phyloP scores from a whole-genome alignment of 2,329 filamentous ascomycete genomes.

The Diaporthe ampelina region DNA sequence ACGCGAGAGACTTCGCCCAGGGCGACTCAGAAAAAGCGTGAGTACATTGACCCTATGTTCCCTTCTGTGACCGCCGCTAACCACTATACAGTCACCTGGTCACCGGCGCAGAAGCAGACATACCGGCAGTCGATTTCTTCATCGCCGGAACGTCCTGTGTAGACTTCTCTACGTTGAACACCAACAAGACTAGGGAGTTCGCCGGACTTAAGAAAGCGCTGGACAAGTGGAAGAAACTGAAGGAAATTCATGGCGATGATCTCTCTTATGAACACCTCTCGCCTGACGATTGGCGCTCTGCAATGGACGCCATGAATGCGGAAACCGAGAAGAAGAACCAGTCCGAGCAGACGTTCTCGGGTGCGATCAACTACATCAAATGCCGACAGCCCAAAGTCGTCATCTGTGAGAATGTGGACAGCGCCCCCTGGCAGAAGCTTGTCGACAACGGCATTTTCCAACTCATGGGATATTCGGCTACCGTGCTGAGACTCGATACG shows the following conservation, averaged over 20 bases:
- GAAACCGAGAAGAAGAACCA: constrained; percentile 20
- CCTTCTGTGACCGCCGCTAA: not conserved
- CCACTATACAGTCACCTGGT: constrained; percentile 16
- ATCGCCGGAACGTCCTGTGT: constrained; percentile 83
- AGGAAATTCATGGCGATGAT: constrained; percentile 64
- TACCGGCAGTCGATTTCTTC: constrained; percentile 73
- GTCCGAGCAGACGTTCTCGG: constrained; percentile 47
- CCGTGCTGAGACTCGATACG: constrained; percentile 69
- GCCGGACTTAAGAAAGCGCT: constrained; percentile 7
- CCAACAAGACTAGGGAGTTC: constrained; percentile 47
- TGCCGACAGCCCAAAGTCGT: constrained; percentile 71
- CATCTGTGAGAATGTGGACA: constrained; percentile 79
- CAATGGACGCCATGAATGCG: constrained; percentile 28
- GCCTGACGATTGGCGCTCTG: constrained; percentile 40
- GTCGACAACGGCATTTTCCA: constrained; percentile 55
- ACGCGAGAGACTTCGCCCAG: constrained; percentile 68
- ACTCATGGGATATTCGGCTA: constrained; percentile 68
- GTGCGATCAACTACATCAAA: constrained; percentile 46
- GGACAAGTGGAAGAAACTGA: constrained; percentile 55
- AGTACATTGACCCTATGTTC: constrained; percentile 49
- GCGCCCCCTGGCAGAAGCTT: constrained; percentile 71
- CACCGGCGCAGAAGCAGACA: constrained; percentile 46
- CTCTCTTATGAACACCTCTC: constrained; percentile 54
- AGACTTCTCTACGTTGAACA: constrained; percentile 78
- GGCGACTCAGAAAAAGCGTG: constrained; percentile 57